A percentile compares a stretch with the other conserved stretches of the same genome.
phyloP scores from a whole-genome alignment of 306 rosid species.

The Mimosa pudica region DNA sequence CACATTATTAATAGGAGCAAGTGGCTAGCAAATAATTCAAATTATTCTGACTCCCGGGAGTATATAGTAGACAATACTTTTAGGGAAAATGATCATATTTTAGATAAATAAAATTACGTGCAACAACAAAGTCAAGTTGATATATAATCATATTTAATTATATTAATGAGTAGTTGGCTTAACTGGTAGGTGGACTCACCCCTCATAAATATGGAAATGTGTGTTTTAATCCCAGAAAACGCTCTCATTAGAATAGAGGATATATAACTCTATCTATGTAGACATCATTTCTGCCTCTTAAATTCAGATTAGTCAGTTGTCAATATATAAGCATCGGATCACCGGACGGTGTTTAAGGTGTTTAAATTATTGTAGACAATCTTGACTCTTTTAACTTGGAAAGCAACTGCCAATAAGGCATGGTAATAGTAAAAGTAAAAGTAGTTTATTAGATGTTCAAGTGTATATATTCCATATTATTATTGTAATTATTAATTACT shows the following conservation, averaged over 20 bases:
- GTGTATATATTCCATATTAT: neutral
- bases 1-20: conserved; percentile 8
- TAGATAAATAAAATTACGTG: neutral
- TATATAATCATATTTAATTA: neutral
- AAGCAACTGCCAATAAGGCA: neutral
- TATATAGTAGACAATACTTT: neutral
- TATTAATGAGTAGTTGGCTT: too few species aligned
- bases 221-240: too few species aligned
- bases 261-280: too few species aligned
- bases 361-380: neutral
- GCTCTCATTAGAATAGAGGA: too few species aligned
- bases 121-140: neutral
- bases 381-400: neutral
- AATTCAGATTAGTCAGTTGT: too few species aligned
- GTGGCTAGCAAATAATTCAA: conserved; percentile 7
- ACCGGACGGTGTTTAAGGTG: too few species aligned
- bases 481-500: neutral
- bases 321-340: too few species aligned
- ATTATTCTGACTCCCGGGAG: neutral
- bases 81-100: neutral
- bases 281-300: too few species aligned
- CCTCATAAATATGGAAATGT: too few species aligned
- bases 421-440: neutral
- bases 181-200: too few species aligned
- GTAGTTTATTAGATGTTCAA: neutral